phyloP scores from a whole-genome alignment of 768 basidiomycete species.

The Tremella fuciformis region DNA sequence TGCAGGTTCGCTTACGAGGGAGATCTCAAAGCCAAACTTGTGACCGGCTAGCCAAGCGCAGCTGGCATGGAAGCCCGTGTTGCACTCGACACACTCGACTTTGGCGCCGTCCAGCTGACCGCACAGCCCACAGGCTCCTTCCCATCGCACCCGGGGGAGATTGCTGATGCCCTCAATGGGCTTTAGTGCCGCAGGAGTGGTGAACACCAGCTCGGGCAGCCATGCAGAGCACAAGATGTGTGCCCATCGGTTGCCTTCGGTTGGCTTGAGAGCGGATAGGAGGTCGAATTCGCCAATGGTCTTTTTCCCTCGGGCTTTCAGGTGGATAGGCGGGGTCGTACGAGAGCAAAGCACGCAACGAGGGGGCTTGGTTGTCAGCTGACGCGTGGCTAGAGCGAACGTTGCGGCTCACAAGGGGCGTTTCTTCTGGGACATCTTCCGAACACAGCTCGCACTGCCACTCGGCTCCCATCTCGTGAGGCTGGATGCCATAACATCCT shows the following conservation, averaged over 20 bases:
- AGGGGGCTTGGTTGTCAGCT: slow-evolving; percentile 60
- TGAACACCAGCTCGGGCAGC: slow-evolving; percentile 76
- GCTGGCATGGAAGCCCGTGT: slow-evolving; percentile 74
- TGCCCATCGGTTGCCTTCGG: slow-evolving; percentile 89
- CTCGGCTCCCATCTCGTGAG: slow-evolving; percentile 60
- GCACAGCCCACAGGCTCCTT: slow-evolving; percentile 72
- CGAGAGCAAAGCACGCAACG: slow-evolving; percentile 82
- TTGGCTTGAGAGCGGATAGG: slow-evolving; percentile 79
- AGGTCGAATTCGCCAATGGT: slow-evolving; percentile 43
- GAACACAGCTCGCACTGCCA: slow-evolving; percentile 87
- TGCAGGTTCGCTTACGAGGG: slow-evolving; percentile 71
- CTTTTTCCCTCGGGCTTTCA: slow-evolving; percentile 25
- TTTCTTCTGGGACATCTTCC: slow-evolving; percentile 62
- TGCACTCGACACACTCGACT: slow-evolving; percentile 78
- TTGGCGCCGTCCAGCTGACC: slow-evolving; percentile 68
- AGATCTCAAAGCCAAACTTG: slow-evolving; percentile 90
- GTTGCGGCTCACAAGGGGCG: not conserved
- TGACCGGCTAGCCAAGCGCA: slow-evolving; percentile 85
- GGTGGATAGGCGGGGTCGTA: slow-evolving; percentile 51
- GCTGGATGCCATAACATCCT: slow-evolving; percentile 69
- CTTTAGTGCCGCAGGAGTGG: slow-evolving; percentile 68
- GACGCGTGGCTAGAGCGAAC: not conserved
- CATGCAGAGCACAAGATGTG: slow-evolving; percentile 88
- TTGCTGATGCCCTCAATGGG: slow-evolving; percentile 82
- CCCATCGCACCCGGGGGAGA: slow-evolving; percentile 67